Evolutionary conservation across 495 filamentous ascomycete species (phyloP).

Genomic region (Aspergillus sparsus): DNA sequence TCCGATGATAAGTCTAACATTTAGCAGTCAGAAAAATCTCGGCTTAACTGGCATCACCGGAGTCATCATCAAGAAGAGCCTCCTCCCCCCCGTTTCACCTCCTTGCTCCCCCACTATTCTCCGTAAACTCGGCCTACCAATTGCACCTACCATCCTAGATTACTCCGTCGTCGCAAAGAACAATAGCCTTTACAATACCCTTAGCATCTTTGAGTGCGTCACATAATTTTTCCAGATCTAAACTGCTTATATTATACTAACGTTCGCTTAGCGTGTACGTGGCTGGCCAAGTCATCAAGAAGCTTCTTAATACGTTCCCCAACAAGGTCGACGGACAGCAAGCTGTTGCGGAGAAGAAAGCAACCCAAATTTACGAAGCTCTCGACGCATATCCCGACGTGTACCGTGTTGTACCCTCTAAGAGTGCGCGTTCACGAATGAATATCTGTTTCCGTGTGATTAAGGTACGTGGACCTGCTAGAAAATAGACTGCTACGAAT

Average conservation of each 20-base stretch:
- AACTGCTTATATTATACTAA: slow-evolving; percentile 2
- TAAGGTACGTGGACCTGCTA: slow-evolving; percentile 33
- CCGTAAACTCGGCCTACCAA: slow-evolving; percentile 70
- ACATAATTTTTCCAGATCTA: background rate
- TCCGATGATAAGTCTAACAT: slow-evolving; percentile 20
- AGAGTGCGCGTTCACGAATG: slow-evolving; percentile 76
- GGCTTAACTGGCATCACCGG: slow-evolving; percentile 84
- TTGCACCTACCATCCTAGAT: slow-evolving; percentile 71
- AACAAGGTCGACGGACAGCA: slow-evolving; percentile 45
- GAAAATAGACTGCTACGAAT: too few species aligned
- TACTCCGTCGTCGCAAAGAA: slow-evolving; percentile 82
- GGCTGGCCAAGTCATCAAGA: slow-evolving; percentile 77
- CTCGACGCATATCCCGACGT: slow-evolving; percentile 69
- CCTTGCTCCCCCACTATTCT: slow-evolving; percentile 64
- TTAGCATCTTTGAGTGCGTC: slow-evolving; percentile 81
- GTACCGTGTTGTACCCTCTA: slow-evolving; percentile 74
- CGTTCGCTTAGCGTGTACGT: slow-evolving; percentile 66
- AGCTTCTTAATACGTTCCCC: slow-evolving; percentile 47
- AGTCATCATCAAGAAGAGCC: slow-evolving; percentile 72
- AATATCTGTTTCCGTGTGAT: slow-evolving; percentile 86
- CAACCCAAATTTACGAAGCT: slow-evolving; percentile 67
- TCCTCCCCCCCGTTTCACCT: slow-evolving; percentile 64
- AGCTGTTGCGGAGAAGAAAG: slow-evolving; percentile 64
- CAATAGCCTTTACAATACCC: slow-evolving; percentile 90
- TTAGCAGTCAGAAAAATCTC: slow-evolving; percentile 73